phyloP scores from a whole-genome alignment of 2,329 filamentous ascomycete species.

The Penicillium paneum region DNA sequence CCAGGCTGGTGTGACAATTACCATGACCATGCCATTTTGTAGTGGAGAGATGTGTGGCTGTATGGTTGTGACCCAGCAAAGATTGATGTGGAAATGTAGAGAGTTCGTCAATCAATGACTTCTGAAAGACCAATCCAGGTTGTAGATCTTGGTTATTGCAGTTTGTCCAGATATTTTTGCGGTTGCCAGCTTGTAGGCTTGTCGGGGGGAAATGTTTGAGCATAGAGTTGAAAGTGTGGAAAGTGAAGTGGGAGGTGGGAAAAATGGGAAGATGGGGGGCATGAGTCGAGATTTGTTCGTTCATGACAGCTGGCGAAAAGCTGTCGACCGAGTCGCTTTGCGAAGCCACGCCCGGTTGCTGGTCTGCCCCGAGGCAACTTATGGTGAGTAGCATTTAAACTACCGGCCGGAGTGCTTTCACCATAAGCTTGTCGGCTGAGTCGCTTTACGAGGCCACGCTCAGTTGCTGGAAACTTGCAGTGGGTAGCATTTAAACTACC shows the following conservation, averaged over 20 bases:
- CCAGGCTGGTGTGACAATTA: neutral
- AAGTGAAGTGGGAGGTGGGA: neutral
- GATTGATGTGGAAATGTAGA: neutral
- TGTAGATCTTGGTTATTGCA: neutral
- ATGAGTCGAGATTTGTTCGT: neutral
- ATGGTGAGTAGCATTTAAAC: no score
- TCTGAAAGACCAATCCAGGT: neutral
- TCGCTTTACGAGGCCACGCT: no score
- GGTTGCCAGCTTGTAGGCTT: neutral
- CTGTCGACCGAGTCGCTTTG: neutral
- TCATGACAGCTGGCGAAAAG: neutral
- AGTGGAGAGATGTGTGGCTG: neutral
- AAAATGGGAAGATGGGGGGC: neutral
- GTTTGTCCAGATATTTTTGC: neutral
- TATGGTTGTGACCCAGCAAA: neutral
- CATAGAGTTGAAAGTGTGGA: neutral
- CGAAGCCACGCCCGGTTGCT: no score
- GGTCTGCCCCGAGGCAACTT: no score
- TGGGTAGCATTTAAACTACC: neutral
- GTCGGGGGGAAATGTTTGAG: neutral
- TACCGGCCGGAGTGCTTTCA: no score
- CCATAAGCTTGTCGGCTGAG: no score
- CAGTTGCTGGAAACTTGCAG: neutral
- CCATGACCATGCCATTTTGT: neutral
- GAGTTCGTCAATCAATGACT: neutral